phyloP scores from a whole-genome alignment of 305 asterid species.

The Solanum aculeatissimum region DNA sequence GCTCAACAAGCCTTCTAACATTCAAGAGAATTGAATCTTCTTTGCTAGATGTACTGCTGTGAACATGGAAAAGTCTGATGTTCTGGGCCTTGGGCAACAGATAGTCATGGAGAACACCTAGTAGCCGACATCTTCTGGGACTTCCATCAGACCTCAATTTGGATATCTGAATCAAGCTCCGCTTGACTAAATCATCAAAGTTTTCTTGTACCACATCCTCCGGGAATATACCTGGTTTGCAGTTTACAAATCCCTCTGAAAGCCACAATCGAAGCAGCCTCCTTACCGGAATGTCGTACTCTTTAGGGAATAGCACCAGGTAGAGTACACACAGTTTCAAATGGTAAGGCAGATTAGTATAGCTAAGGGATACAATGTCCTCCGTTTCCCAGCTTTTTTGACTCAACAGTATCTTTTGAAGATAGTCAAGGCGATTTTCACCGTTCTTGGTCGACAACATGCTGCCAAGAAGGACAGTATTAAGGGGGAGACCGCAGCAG shows the following conservation, averaged over 20 bases:
- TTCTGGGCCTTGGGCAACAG: slow-evolving; percentile 13
- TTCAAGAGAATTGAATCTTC: not conserved
- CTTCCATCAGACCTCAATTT: slow-evolving; percentile 40
- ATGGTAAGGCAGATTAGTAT: slow-evolving; percentile 16
- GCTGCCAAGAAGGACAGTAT: slow-evolving; percentile 35
- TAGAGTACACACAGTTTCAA: slow-evolving; percentile 34
- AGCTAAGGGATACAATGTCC: slow-evolving; percentile 23
- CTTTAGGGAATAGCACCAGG: slow-evolving; percentile 34
- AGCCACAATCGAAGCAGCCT: slow-evolving; percentile 44
- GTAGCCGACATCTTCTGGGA: slow-evolving; percentile 35
- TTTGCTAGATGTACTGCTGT: not conserved
- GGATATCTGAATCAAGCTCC: slow-evolving; percentile 38
- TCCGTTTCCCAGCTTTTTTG: not conserved
- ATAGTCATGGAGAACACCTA: slow-evolving; percentile 23
- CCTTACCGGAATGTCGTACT: slow-evolving; percentile 35
- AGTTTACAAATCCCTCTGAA: slow-evolving; percentile 41
- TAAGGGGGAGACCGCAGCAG: slow-evolving; percentile 24
- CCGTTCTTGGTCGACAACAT: slow-evolving; percentile 10
- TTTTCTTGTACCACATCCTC: slow-evolving; percentile 20
- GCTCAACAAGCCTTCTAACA: slow-evolving; percentile 32
- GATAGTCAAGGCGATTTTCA: not conserved
- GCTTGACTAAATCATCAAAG: slow-evolving; percentile 23
- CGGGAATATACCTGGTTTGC: not conserved
- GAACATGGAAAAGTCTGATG: slow-evolving; percentile 27
- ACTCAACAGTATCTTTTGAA: not conserved